Conservation (phyloP, 2,329 filamentous ascomycete genomes). For the Cladorrhinum sp. region DNA sequence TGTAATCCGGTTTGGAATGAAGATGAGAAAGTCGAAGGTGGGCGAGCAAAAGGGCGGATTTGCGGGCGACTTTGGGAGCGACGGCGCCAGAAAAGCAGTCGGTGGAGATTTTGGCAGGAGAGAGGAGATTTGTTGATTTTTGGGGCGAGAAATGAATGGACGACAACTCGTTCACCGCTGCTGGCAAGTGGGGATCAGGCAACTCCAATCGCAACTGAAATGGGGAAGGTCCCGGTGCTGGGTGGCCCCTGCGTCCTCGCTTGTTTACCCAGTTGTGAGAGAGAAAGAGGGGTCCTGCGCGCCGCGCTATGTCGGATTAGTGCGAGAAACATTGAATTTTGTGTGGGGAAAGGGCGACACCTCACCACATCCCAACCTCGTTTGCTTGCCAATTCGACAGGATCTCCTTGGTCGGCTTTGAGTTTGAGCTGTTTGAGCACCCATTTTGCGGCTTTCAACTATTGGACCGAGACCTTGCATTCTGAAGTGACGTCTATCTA, state of each 20-base stretch:
- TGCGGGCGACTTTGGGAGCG: slow-evolving; percentile 12
- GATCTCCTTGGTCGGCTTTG: background rate
- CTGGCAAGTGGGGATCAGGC: slow-evolving; percentile 29
- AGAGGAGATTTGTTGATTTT: slow-evolving; percentile 33
- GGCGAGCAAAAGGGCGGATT: slow-evolving; percentile 17
- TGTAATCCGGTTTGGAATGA: slow-evolving; percentile 26
- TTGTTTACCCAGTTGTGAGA: slow-evolving; percentile 22
- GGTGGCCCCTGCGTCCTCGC: slow-evolving; percentile 28
- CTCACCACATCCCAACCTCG: background rate
- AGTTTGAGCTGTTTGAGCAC: background rate
- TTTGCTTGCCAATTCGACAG: background rate
- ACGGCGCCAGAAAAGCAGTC: slow-evolving; percentile 24
- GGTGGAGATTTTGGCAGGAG: slow-evolving; percentile 26
- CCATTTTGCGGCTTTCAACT: background rate
- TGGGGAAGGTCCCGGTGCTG: slow-evolving; percentile 19
- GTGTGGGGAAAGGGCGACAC: slow-evolving; percentile 15
- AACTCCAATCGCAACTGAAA: slow-evolving; percentile 26
- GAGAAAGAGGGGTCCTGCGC: slow-evolving; percentile 16
- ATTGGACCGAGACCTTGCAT: background rate
- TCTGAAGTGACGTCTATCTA: background rate
- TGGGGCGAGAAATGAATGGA: slow-evolving; percentile 29
- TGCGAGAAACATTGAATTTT: slow-evolving; percentile 1
- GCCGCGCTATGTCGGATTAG: slow-evolving; percentile 22
- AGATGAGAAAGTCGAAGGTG: slow-evolving; percentile 28
- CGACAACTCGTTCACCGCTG: slow-evolving; percentile 28